Evolutionary conservation across 192 early-diverging fungal genomes (phyloP), one percentile per base, ranked within the genome.

Genomic region (Chytriomyces sp.): DNA sequence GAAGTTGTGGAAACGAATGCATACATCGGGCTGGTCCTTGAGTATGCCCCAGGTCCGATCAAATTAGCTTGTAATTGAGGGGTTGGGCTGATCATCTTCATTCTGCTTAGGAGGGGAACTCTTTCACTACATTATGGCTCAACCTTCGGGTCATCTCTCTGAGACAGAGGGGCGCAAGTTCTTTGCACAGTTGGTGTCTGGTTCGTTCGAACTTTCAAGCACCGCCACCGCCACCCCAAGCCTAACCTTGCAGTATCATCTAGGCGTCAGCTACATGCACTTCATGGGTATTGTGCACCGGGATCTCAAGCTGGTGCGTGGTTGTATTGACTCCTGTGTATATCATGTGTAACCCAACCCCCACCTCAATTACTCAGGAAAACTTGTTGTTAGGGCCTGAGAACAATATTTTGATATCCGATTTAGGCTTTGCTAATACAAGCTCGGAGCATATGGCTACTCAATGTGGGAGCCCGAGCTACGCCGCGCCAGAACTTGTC

Each of bases 21-120:
- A 63, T 96, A 98, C 77, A 96, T 99, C 79, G 97, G 96, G 37
- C 95, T 99, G 72, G 91, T 98, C 31, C 89, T 98, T 75, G 94
- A 98, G 79, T 96, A 44, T 52, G 65, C 65, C 1, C 28, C 37
- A 37, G 64, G 34, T 59, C n/a, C n/a, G n/a, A n/a, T n/a, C n/a
- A n/a, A n/a, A n/a, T n/a, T n/a, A n/a, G n/a, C n/a, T n/a, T n/a
- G n/a, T n/a, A n/a, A n/a, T n/a, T n/a, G n/a, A n/a, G n/a, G n/a
- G n/a, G n/a, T n/a, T n/a, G 0, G 41, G n/a, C 41, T n/a, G 41
- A 10, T 49, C 12, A 17, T 49, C 41, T 49, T n/a, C 41, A n/a
- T 91, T 74, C 90, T 62, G 28, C n/a, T 54, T 59, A 87, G 93
- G 93, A 64, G 96, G 96, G 39, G 96, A 98, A 80, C 83, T 98